Evolutionary conservation across 176 grass and related monocot species (phyloP).

Genomic region (Coix lacrymajobi): DNA sequence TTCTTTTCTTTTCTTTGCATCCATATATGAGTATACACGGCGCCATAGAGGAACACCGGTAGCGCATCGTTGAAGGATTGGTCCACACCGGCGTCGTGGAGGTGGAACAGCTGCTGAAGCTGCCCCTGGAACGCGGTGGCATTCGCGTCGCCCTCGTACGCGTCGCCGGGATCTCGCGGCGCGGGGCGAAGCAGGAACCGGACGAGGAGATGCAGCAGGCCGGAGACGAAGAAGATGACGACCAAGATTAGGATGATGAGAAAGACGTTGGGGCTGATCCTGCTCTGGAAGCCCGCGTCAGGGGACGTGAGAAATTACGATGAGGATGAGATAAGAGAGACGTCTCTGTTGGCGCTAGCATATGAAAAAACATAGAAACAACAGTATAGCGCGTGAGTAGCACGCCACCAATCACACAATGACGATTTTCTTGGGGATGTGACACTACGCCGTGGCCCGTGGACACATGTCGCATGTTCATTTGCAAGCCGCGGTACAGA

Average conservation of each 20-base stretch:
- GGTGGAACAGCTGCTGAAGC: slow-evolving; percentile 86
- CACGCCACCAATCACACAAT: no score
- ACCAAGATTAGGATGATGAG: slow-evolving; percentile 75
- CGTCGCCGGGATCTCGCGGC: slow-evolving; percentile 14
- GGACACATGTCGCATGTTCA: no score
- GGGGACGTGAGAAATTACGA: no score
- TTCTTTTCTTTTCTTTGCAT: no score
- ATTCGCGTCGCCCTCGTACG: slow-evolving; percentile 14
- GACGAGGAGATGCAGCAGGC: slow-evolving; percentile 69
- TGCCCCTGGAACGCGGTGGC: slow-evolving; percentile 70
- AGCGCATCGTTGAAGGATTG: slow-evolving; percentile 81
- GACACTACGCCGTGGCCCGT: no score
- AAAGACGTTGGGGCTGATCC: slow-evolving; percentile 70
- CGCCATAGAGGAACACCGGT: slow-evolving; percentile 64
- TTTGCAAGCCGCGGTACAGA: no score
- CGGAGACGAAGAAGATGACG: slow-evolving; percentile 77
- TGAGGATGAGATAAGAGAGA: no score
- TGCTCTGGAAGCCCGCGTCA: slow-evolving; percentile 38
- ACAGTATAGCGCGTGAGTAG: no score
- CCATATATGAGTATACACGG: no score
- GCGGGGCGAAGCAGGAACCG: slow-evolving; percentile 48
- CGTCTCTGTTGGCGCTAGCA: no score
- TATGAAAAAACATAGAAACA: no score
- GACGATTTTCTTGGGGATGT: no score
- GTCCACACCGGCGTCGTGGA: slow-evolving; percentile 90